These are phyloP conservation scores for Kwoniella sp. DNA, from an alignment of 768 basidiomycete species.

Conservation along the genomic window DNA sequence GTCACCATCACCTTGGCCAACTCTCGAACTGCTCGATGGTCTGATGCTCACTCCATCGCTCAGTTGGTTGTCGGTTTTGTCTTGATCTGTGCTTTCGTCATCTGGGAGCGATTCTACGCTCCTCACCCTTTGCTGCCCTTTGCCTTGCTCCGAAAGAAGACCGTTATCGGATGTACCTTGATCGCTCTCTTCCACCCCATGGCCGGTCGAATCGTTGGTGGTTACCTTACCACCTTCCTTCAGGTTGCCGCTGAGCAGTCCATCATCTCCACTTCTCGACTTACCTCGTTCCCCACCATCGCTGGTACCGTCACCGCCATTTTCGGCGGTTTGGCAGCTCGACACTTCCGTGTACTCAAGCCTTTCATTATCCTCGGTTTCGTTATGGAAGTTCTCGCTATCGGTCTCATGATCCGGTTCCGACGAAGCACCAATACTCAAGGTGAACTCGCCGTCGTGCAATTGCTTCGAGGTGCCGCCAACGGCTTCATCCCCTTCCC, in stretches of 20 bases:
- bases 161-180: conserved; percentile 45
- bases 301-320: conserved; percentile 37
- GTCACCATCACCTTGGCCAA: conserved; percentile 54
- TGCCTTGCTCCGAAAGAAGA: conserved; percentile 45
- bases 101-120: conserved; percentile 51
- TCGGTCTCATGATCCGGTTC: conserved; percentile 53
- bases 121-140: conserved; percentile 53
- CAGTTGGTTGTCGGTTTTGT: conserved; percentile 44
- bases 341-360: conserved; percentile 48
- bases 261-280: conserved; percentile 27
- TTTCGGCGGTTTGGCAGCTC: conserved; percentile 34
- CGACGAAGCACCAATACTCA: conserved; percentile 32
- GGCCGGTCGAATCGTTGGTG: conserved; percentile 36
- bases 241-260: conserved; percentile 41
- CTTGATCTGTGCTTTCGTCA: conserved; percentile 37
- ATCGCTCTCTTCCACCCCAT: conserved; percentile 51
- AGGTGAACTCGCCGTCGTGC: conserved; percentile 49
- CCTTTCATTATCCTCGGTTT: conserved; percentile 52
- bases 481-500: conserved; percentile 52
- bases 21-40: conserved; percentile 45
- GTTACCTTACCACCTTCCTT: conserved; percentile 39
- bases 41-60: conserved; percentile 50
- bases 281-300: conserved; percentile 31
- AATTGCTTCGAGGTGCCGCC: conserved; percentile 41
- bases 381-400: conserved; percentile 39